phyloP scores from a whole-genome alignment of 192 early-diverging fungal genomes.

The Coemansia javaensis region DNA sequence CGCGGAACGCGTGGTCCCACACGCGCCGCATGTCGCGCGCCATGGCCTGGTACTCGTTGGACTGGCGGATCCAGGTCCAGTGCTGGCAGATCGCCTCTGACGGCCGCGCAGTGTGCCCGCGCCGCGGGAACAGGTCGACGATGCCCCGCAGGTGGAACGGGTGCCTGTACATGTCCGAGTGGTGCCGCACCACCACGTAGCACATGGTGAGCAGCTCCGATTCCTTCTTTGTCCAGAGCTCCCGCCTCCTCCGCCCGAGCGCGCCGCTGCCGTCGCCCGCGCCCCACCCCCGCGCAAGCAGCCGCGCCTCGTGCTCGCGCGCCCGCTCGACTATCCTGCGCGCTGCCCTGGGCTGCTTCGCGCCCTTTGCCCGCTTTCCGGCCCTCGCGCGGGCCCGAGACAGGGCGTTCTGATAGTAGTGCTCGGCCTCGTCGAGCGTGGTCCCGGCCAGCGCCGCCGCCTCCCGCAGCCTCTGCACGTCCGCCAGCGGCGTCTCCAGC shows the following conservation, averaged over 20 bases:
- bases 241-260: background rate
- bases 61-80: conserved; percentile 3
- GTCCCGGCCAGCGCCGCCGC: conserved; percentile 21
- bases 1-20: conserved; percentile 27
- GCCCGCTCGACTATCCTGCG: conserved; percentile 2
- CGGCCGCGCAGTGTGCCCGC: conserved; percentile 1
- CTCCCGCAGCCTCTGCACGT: background rate
- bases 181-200: conserved; percentile 11
- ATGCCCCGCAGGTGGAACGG: conserved; percentile 5
- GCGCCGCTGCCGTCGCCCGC: background rate
- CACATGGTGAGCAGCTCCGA: conserved; percentile 6
- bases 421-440: conserved; percentile 15
- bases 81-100: conserved; percentile 13
- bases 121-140: conserved; percentile 12
- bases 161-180: conserved; percentile 20
- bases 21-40: conserved; percentile 1
- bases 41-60: background rate
- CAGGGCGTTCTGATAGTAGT: conserved; percentile 20
- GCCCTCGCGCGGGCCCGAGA: background rate
- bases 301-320: background rate
- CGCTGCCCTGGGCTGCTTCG: background rate
- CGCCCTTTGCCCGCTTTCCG: background rate
- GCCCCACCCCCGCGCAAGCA: too few species aligned
- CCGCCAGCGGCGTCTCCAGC: conserved; percentile 12
- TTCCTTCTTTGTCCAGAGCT: conserved; percentile 12